Conservation (phyloP, 371 early-diverging fungal species). For the Mucor plumbeus region DNA sequence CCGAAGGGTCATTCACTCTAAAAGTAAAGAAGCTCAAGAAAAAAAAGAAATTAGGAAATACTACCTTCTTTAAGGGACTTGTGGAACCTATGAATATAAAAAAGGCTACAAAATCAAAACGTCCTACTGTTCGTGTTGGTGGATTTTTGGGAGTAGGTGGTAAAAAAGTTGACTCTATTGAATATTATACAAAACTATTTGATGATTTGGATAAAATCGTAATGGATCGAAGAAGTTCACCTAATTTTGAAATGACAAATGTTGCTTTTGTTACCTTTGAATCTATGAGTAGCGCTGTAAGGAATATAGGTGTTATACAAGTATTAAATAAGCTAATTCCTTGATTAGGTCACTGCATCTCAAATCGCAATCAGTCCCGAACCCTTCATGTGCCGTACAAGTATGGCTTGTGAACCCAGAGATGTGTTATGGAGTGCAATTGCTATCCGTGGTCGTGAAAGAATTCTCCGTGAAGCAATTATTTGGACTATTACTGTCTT, state of each 20-base stretch:
- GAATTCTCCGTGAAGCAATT: constrained; percentile 49
- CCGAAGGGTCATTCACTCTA: background rate
- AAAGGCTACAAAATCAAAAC: constrained; percentile 12
- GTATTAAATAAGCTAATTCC: background rate
- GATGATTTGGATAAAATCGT: constrained; percentile 41
- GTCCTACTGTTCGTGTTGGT: constrained; percentile 35
- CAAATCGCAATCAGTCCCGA: constrained; percentile 63
- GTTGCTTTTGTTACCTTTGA: constrained; percentile 56
- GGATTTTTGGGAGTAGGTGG: constrained; percentile 47
- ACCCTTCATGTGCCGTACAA: constrained; percentile 73
- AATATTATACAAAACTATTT: constrained; percentile 49
- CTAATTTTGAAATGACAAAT: constrained; percentile 41
- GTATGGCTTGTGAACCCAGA: constrained; percentile 75
- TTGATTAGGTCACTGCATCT: constrained; percentile 56
- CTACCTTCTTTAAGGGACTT: constrained; percentile 22
- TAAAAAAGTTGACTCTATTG: constrained; percentile 48
- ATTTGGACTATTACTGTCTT: constrained; percentile 45
- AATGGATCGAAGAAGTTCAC: constrained; percentile 32
- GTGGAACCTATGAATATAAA: constrained; percentile 15
- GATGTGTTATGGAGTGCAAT: constrained; percentile 74
- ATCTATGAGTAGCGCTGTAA: constrained; percentile 49
- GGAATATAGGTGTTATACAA: background rate
- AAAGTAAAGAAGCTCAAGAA: constrained; percentile 2
- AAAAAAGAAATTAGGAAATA: constrained; percentile 30
- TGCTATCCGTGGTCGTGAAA: constrained; percentile 51